These are phyloP conservation scores for Lactarius evosmus DNA, from an alignment of 768 basidiomycete genomes.

Conservation along the genomic window DNA sequence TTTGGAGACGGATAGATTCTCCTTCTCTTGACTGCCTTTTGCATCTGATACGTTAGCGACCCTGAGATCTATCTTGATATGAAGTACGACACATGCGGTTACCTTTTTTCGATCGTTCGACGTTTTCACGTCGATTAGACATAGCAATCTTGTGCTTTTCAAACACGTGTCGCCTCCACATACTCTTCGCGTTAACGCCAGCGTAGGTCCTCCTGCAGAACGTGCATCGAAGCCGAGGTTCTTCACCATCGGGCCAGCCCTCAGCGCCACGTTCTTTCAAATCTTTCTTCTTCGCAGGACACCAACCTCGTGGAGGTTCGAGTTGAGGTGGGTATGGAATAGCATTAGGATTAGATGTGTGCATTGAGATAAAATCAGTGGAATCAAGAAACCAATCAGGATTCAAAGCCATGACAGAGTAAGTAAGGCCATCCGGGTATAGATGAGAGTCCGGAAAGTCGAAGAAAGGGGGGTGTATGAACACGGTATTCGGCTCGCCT, in stretches of 20 bases:
- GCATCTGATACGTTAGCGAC: constrained; percentile 45
- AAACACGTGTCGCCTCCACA: constrained; percentile 87
- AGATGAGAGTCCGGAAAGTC: constrained; percentile 59
- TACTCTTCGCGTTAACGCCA: constrained; percentile 85
- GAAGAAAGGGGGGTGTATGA: constrained; percentile 73
- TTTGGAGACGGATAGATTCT: constrained; percentile 37
- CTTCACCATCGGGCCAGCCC: constrained; percentile 78
- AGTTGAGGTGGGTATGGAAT: constrained; percentile 72
- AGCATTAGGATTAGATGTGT: constrained; percentile 47
- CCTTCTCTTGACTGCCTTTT: constrained; percentile 50
- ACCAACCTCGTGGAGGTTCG: constrained; percentile 84
- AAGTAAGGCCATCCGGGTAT: constrained; percentile 66
- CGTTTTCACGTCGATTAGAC: constrained; percentile 76
- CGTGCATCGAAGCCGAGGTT: constrained; percentile 76
- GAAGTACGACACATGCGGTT: constrained; percentile 49
- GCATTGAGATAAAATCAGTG: constrained; percentile 54
- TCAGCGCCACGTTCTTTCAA: constrained; percentile 64
- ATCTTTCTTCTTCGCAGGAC: constrained; percentile 80
- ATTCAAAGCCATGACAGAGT: constrained; percentile 68
- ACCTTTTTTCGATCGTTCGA: constrained; percentile 52
- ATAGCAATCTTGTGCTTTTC: constrained; percentile 91
- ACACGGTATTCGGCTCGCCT: constrained; percentile 61
- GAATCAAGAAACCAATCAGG: constrained; percentile 78
- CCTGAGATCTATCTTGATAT: constrained; percentile 5
- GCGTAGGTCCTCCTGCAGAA: constrained; percentile 83